Evolutionary conservation across 2,329 filamentous ascomycete genomes (phyloP).

Genomic region (Fusarium compactum): DNA sequence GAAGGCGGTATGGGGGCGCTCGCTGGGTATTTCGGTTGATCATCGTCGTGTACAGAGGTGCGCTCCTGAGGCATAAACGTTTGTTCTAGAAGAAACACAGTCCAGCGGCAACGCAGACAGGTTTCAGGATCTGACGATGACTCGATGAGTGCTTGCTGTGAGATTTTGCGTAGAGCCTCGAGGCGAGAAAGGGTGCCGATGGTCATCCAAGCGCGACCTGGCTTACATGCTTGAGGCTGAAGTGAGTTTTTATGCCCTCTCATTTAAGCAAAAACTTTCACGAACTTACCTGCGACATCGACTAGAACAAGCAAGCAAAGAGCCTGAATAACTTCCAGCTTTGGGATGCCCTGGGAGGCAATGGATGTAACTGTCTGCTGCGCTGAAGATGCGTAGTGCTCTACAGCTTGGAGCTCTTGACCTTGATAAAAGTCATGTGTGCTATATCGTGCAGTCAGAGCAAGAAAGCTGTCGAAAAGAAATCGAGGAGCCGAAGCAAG

Average conservation of each 20-base stretch:
- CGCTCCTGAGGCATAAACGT: slow-evolving; percentile 19
- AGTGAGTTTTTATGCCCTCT: too few relatives aligned
- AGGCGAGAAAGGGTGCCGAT: slow-evolving; percentile 16
- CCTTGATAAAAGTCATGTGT: background rate
- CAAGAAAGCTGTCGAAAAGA: slow-evolving; percentile 12
- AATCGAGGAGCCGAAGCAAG: background rate
- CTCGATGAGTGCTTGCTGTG: background rate
- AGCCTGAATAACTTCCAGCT: slow-evolving; percentile 1
- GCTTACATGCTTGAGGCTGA: background rate
- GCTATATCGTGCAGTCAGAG: background rate
- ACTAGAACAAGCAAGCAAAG: slow-evolving; percentile 8
- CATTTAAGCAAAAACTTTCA: too few relatives aligned
- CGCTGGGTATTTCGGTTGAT: slow-evolving; percentile 1
- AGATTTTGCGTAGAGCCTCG: slow-evolving; percentile 4
- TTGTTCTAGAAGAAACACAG: slow-evolving; percentile 10
- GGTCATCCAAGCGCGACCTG: slow-evolving; percentile 16
- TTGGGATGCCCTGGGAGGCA: slow-evolving; percentile 6
- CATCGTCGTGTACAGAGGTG: background rate
- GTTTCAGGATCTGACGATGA: background rate
- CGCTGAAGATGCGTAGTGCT: background rate
- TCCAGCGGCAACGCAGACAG: background rate
- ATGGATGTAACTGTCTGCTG: background rate
- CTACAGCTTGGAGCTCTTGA: background rate
- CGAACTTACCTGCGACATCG: background rate
- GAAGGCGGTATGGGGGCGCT: slow-evolving; percentile 7